Evolutionary conservation across 2,329 filamentous ascomycete genomes (phyloP).

Genomic region (Stemphylium vesicarium): DNA sequence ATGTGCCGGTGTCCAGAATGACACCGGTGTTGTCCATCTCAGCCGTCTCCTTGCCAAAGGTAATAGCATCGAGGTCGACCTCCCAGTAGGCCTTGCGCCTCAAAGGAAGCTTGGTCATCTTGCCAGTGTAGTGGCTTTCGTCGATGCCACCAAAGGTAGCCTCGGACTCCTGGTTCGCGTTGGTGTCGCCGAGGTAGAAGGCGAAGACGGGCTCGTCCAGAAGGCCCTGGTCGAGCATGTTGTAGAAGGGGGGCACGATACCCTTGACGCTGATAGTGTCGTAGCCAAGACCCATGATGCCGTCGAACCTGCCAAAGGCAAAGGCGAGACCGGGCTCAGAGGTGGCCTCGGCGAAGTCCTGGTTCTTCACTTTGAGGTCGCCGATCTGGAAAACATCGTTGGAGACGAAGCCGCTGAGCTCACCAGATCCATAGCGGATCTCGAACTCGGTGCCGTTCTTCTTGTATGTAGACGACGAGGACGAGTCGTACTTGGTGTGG

Average conservation of each 20-base stretch:
- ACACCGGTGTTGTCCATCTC: constrained; percentile 94
- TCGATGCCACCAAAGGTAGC: constrained; percentile 90
- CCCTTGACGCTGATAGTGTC: constrained; percentile 97
- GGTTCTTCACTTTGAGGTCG: constrained; percentile 83
- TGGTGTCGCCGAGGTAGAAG: constrained; percentile 87
- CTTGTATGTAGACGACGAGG: constrained; percentile 87
- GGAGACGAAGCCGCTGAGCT: constrained; percentile 91
- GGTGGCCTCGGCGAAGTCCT: constrained; percentile 96
- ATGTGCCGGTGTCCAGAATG: constrained; percentile 98
- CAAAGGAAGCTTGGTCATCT: constrained; percentile 91
- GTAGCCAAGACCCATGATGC: constrained; percentile 92
- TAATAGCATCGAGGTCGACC: constrained; percentile 92
- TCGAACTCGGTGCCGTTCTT: constrained; percentile 91
- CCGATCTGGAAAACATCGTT: constrained; percentile 86
- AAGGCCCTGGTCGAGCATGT: constrained; percentile 87
- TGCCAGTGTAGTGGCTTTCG: constrained; percentile 79
- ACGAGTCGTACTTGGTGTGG: constrained; percentile 95
- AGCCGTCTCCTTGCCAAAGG: constrained; percentile 82
- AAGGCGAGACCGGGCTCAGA: constrained; percentile 95
- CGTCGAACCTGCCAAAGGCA: constrained; percentile 96
- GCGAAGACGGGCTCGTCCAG: constrained; percentile 93
- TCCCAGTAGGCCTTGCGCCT: constrained; percentile 99
- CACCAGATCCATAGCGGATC: constrained; percentile 95
- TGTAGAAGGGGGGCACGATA: constrained; percentile 95
- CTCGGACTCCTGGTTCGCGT: constrained; percentile 77